phyloP scores from a whole-genome alignment of 1,284 basidiomycete genomes.

The Naganishia albida region DNA sequence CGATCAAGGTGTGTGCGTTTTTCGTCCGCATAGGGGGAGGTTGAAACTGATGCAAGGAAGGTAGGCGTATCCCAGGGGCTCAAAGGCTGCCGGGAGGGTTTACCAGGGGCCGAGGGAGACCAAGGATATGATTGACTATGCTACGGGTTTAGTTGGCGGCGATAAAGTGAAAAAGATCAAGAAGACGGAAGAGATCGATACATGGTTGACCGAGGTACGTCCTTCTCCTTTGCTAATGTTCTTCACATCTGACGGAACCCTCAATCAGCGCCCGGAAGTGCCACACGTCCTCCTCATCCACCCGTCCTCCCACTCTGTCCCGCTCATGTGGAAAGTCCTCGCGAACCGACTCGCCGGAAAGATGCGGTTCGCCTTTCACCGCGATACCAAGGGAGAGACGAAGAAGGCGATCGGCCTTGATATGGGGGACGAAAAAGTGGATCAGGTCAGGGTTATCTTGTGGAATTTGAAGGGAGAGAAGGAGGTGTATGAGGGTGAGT shows the following conservation, averaged over 20 bases:
- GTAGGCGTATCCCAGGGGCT: slow-evolving; percentile 74
- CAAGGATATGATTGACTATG: slow-evolving; percentile 74
- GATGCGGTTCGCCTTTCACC: slow-evolving; percentile 68
- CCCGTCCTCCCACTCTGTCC: slow-evolving; percentile 70
- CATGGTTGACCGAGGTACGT: slow-evolving; percentile 28
- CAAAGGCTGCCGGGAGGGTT: slow-evolving; percentile 64
- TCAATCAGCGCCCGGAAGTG: slow-evolving; percentile 58
- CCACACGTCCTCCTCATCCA: slow-evolving; percentile 72
- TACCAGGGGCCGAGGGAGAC: slow-evolving; percentile 76
- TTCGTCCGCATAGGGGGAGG: neutral
- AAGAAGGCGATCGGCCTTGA: slow-evolving; percentile 40
- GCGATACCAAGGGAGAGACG: slow-evolving; percentile 63
- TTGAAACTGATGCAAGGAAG: slow-evolving; percentile 29
- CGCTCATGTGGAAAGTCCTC: slow-evolving; percentile 81
- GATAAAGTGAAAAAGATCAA: slow-evolving; percentile 65
- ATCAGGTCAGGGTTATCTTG: slow-evolving; percentile 45
- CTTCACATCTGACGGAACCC: neutral
- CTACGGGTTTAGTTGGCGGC: slow-evolving; percentile 70
- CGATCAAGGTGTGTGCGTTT: slow-evolving; percentile 63
- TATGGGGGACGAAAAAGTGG: slow-evolving; percentile 37
- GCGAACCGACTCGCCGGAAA: slow-evolving; percentile 70
- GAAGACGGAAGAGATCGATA: slow-evolving; percentile 40
- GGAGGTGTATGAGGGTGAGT: slow-evolving; percentile 46
- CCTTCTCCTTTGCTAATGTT: neutral
- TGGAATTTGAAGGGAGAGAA: slow-evolving; percentile 38